A percentile compares a stretch with the other conserved stretches of the same genome.
phyloP scores from a whole-genome alignment of 148 eudicot species.

The Heliamphora exappendiculata region DNA sequence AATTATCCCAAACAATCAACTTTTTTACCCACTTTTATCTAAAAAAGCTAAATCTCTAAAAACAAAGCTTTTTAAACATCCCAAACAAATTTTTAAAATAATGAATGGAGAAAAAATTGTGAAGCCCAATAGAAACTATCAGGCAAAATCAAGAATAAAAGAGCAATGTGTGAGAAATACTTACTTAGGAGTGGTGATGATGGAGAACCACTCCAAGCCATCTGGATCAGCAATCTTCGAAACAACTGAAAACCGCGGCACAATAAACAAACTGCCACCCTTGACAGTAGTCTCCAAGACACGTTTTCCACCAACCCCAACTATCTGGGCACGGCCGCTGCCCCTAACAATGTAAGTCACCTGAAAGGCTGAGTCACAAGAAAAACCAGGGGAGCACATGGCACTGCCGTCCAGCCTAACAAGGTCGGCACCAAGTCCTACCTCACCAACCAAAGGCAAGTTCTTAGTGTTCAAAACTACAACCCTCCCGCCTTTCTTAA shows the following conservation, averaged over 20 bases:
- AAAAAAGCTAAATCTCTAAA: no score
- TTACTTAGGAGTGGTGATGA: slow-evolving; percentile 79
- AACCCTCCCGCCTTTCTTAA: slow-evolving; percentile 62
- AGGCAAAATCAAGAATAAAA: neutral
- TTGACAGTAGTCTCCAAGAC: slow-evolving; percentile 56
- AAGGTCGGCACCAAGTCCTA: slow-evolving; percentile 77
- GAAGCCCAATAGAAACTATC: neutral
- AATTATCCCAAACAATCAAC: no score
- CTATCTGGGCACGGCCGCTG: slow-evolving; percentile 80
- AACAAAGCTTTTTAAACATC: no score
- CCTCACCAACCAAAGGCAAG: slow-evolving; percentile 85
- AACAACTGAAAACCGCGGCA: slow-evolving; percentile 80
- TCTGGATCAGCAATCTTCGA: slow-evolving; percentile 64
- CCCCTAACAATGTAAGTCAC: slow-evolving; percentile 78
- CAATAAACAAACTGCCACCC: slow-evolving; percentile 70
- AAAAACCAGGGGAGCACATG: slow-evolving; percentile 87
- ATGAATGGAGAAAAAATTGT: neutral
- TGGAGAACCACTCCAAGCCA: slow-evolving; percentile 96
- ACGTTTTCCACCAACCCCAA: slow-evolving; percentile 74
- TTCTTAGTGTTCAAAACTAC: slow-evolving; percentile 83
- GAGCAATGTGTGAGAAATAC: neutral
- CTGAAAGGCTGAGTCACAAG: slow-evolving; percentile 81
- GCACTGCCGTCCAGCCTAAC: slow-evolving; percentile 61
- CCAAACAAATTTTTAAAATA: no score
- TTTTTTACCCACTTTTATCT: no score